Evolutionary conservation across 495 filamentous ascomycete genomes (phyloP), one percentile per base, ranked within the genome.

Genomic region (Aspergillus sparsus): DNA sequence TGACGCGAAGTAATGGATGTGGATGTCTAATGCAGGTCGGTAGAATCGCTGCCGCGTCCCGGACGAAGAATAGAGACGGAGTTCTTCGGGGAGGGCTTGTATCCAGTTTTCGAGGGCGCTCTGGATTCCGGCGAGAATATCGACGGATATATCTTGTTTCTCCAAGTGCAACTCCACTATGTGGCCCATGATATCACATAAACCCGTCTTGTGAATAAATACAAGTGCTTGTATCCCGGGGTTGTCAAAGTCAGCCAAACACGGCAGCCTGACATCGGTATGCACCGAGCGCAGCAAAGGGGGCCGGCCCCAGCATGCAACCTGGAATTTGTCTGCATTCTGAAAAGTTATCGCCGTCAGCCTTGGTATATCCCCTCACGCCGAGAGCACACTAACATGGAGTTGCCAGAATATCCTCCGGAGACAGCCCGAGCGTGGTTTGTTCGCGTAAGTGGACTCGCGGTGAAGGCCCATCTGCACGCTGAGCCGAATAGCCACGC

Each of bases 401-500:
- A 68, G 44, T 32, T 68, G 62, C 66, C 66, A 68, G 59, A 60
- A 68, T 2, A 61, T 58, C 49, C 59, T 55, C n/a, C 57, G 53
- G 1, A 49, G 15, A 39, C 37, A 45, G 9, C 54, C 54, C 13
- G 66, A 41, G 33, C 55, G 2, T 6, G 32, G 11, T 0, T 55
- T 33, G 9, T 16, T 36, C 10, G n/a, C 12, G 33, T 68, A 65
- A 21, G 62, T 51, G 27, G 55, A 58, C 11, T 58, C 50, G 4
- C 60, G 13, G 27, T 68, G 66, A n/a, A 65, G 21, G 5, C 62
- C 62, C 34, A 68, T 42, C 32, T 68, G 62, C 0, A 68, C 36
- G 1, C 46, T 63, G 0, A 65, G 54, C 21, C 66, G 56, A 6
- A 60, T 61, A 31, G 57, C 60, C 56, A 65, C 57, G 4, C 66